Conservation (phyloP, 2,329 filamentous ascomycete genomes). For the Botryotinia globosa region DNA sequence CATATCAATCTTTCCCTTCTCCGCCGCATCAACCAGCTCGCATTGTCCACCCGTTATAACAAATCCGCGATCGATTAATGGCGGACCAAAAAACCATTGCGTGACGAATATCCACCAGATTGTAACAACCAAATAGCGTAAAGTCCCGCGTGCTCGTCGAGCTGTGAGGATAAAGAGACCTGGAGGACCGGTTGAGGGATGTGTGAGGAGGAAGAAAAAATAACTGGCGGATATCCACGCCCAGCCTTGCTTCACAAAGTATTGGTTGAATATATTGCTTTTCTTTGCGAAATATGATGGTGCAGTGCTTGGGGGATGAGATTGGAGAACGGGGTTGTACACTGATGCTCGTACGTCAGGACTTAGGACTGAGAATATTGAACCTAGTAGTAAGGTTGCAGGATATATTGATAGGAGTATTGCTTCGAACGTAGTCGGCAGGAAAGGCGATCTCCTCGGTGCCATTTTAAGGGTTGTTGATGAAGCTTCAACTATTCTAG, state of each 20-base stretch:
- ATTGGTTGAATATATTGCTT: conserved; percentile 83
- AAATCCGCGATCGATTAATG: conserved; percentile 87
- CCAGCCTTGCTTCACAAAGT: conserved; percentile 97
- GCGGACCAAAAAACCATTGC: conserved; percentile 94
- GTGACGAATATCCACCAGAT: conserved; percentile 80
- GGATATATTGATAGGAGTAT: conserved; percentile 71
- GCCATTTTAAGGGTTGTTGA: conserved; percentile 25
- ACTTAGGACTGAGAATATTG: conserved; percentile 74
- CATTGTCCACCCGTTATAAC: conserved; percentile 85
- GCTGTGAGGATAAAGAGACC: conserved; percentile 42
- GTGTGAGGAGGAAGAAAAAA: conserved; percentile 63
- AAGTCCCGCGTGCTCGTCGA: conserved; percentile 54
- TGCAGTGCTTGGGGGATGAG: conserved; percentile 58
- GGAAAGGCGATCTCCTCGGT: conserved; percentile 50
- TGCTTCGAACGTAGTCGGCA: conserved; percentile 68
- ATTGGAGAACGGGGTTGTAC: conserved; percentile 61
- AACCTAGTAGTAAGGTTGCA: conserved; percentile 72
- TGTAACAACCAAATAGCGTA: conserved; percentile 73
- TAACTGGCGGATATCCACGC: conserved; percentile 82
- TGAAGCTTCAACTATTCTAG: conserved; percentile 25
- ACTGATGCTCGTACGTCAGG: conserved; percentile 63
- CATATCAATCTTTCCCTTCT: conserved; percentile 47
- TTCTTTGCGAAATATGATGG: conserved; percentile 93
- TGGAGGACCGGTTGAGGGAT: conserved; percentile 55
- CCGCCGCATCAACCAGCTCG: conserved; percentile 53